Conservation (phyloP, 495 filamentous ascomycete species). For the Margaritispora aquatica region DNA sequence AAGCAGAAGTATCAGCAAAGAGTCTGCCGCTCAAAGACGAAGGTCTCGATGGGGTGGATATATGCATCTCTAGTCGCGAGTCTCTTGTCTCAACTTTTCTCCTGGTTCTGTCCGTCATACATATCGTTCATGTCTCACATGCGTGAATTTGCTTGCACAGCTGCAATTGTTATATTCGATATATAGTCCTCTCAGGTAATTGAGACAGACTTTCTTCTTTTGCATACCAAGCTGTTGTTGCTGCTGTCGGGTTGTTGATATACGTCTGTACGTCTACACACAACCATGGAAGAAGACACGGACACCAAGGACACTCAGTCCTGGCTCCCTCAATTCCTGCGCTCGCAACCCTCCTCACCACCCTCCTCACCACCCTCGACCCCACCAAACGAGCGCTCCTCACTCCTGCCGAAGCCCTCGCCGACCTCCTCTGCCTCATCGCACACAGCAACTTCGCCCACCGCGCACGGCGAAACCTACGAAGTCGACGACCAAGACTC, state of each 20-base stretch:
- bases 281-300: constrained; percentile 6
- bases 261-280: background rate
- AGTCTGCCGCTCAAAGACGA: background rate
- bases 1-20: background rate
- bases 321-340: constrained; percentile 23
- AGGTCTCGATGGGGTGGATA: background rate
- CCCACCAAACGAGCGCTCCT: constrained; percentile 20
- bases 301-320: constrained; percentile 13
- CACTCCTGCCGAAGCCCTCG: constrained; percentile 23
- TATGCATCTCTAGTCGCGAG: background rate
- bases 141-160: no score
- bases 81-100: background rate
- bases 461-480: constrained; percentile 18
- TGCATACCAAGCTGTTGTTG: background rate
- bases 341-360: background rate
- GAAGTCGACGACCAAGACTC: constrained; percentile 14
- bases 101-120: no score
- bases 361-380: constrained; percentile 3
- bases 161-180: no score
- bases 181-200: no score
- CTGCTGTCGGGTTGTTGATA: no score
- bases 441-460: background rate
- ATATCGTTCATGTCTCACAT: background rate
- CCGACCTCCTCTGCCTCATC: no score
- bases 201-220: background rate